phyloP scores from a whole-genome alignment of 1,284 basidiomycete genomes.

The Coniophora puteana region DNA sequence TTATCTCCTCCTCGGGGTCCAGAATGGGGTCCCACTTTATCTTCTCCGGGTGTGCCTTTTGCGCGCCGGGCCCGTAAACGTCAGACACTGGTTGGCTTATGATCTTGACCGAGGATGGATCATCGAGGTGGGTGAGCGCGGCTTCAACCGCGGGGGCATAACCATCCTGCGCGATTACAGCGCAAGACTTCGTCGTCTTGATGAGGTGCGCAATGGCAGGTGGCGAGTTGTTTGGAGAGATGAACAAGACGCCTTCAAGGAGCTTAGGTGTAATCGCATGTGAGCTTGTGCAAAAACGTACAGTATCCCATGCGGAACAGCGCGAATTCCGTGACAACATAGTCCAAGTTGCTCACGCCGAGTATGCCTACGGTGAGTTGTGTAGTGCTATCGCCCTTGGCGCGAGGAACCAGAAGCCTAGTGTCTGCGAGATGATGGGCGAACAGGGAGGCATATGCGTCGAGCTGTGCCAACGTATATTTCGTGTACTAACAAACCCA shows the following conservation, averaged over 20 bases:
- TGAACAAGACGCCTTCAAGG: conserved; percentile 30
- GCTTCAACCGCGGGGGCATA: conserved; percentile 12
- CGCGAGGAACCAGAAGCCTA: conserved; percentile 16
- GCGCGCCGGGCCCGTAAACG: conserved; percentile 12
- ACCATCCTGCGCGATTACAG: conserved; percentile 32
- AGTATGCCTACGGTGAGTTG: conserved; percentile 23
- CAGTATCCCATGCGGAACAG: conserved; percentile 29
- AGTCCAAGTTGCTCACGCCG: conserved; percentile 24
- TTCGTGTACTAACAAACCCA: conserved; percentile 15
- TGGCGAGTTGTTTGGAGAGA: conserved; percentile 56
- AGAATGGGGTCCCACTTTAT: conserved; percentile 32
- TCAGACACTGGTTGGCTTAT: conserved; percentile 19
- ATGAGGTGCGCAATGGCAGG: conserved; percentile 54
- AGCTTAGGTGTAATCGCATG: neutral
- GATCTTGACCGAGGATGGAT: conserved; percentile 19
- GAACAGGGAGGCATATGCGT: conserved; percentile 23
- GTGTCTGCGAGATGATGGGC: conserved; percentile 23
- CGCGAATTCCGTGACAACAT: conserved; percentile 23
- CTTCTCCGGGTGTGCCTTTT: conserved; percentile 31
- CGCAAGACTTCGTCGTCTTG: conserved; percentile 40
- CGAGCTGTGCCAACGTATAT: conserved; percentile 21
- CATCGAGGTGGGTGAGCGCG: conserved; percentile 14
- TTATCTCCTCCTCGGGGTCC: conserved; percentile 41
- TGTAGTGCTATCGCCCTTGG: conserved; percentile 20
- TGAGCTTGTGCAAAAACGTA: conserved; percentile 10